phyloP scores from a whole-genome alignment of 1,284 basidiomycete species.

The Golubevia sp. region DNA sequence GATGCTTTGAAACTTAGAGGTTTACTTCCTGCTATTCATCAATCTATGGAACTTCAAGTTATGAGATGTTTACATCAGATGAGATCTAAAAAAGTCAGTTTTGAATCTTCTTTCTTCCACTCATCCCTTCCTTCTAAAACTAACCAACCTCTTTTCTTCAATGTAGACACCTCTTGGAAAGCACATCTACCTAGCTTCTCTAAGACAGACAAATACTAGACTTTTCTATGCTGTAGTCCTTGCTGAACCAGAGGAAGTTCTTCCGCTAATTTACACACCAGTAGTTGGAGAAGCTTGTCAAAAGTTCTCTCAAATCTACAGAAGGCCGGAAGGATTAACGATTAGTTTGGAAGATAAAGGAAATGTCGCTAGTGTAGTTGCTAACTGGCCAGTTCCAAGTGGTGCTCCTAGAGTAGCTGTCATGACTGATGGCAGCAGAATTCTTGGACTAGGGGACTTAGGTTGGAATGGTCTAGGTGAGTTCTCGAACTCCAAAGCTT shows the following conservation, averaged over 20 bases:
- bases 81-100: conserved; percentile 69
- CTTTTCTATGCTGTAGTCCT: conserved; percentile 71
- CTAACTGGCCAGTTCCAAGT: conserved; percentile 72
- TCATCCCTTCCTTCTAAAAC: too few relatives aligned
- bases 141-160: too few relatives aligned
- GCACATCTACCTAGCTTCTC: conserved; percentile 77
- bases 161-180: conserved; percentile 72
- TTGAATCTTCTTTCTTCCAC: too few relatives aligned
- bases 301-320: conserved; percentile 76
- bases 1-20: conserved; percentile 64
- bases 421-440: conserved; percentile 80
- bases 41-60: conserved; percentile 66
- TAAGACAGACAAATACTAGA: conserved; percentile 73
- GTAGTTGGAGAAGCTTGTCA: conserved; percentile 88
- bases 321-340: conserved; percentile 70
- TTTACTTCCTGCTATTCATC: conserved; percentile 70
- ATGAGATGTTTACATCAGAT: conserved; percentile 72
- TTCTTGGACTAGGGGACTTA: conserved; percentile 89
- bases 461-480: conserved; percentile 70
- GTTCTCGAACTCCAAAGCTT: background rate
- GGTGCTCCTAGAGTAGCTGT: conserved; percentile 59
- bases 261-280: conserved; percentile 72
- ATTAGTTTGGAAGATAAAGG: conserved; percentile 72
- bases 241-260: conserved; percentile 68
- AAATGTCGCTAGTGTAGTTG: conserved; percentile 72